Percentiles rank a stretch among this genome's conserved stretches.
phyloP scores from a whole-genome alignment of 768 basidiomycete species.

The Mycena indigotica region DNA sequence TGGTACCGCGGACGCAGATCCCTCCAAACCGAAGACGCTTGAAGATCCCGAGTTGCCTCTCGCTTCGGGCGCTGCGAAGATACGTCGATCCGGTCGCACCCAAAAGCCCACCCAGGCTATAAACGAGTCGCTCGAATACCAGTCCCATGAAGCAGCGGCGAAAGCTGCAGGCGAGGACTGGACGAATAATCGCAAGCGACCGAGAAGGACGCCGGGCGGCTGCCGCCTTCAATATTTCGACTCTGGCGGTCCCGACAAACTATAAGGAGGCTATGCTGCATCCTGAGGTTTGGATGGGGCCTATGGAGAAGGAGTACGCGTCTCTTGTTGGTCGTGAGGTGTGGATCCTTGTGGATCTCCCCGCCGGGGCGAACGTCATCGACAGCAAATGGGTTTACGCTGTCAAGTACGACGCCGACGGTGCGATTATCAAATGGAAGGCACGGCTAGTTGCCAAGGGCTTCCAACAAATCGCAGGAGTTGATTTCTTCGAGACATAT shows the following conservation, averaged over 20 bases:
- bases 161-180: slow-evolving; percentile 6
- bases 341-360: slow-evolving; percentile 26
- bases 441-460: slow-evolving; percentile 19
- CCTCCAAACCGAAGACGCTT: neutral
- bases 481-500: slow-evolving; percentile 28
- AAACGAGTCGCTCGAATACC: neutral
- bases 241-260: slow-evolving; percentile 1
- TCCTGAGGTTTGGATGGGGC: slow-evolving; percentile 16
- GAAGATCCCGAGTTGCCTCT: neutral
- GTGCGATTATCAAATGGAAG: slow-evolving; percentile 34
- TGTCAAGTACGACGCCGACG: slow-evolving; percentile 36
- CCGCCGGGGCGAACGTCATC: slow-evolving; percentile 18
- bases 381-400: slow-evolving; percentile 32
- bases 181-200: slow-evolving; percentile 7
- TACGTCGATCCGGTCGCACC: slow-evolving; percentile 5
- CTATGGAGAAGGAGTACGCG: slow-evolving; percentile 23
- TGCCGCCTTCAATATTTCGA: slow-evolving; percentile 2
- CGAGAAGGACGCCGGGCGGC: slow-evolving; percentile 2
- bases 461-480: slow-evolving; percentile 33
- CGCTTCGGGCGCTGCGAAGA: neutral
- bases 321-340: slow-evolving; percentile 20
- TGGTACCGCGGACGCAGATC: neutral
- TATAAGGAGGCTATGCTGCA: slow-evolving; percentile 22
- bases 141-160: slow-evolving; percentile 1
- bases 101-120: neutral